Conservation (phyloP, 2,329 filamentous ascomycete species). For the Chalaropsis ovoidea region DNA sequence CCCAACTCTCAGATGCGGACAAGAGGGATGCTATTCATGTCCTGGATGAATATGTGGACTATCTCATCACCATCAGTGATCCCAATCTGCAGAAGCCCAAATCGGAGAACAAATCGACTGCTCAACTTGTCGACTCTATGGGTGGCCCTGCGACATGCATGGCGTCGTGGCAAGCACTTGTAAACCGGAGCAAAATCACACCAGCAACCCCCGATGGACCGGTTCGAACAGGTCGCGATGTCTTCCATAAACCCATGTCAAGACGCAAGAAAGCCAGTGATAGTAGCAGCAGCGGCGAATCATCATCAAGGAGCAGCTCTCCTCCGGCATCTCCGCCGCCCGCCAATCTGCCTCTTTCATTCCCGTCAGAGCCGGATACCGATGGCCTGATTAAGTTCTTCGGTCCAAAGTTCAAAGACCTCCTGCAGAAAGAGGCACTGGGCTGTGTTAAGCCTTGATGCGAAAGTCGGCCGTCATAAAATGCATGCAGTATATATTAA, state of each 20-base stretch:
- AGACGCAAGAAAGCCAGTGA: constrained; percentile 17
- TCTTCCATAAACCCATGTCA: constrained; percentile 25
- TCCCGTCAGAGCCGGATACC: constrained; percentile 23
- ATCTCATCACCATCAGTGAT: constrained; percentile 23
- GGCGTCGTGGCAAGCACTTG: constrained; percentile 25
- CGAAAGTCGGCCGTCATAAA: neutral
- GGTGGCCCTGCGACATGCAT: constrained; percentile 24
- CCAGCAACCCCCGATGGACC: constrained; percentile 20
- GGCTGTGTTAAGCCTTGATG: neutral
- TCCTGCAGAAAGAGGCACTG: constrained; percentile 21
- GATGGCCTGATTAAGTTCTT: constrained; percentile 16
- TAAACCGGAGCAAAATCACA: constrained; percentile 24
- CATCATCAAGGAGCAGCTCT: constrained; percentile 4
- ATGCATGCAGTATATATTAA: neutral
- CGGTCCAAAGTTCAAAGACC: constrained; percentile 18
- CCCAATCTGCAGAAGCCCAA: constrained; percentile 19
- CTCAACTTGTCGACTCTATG: constrained; percentile 19
- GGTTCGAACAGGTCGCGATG: constrained; percentile 22
- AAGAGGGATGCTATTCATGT: constrained; percentile 2
- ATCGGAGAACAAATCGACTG: neutral
- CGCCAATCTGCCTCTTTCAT: constrained; percentile 18
- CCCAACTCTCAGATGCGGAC: constrained; percentile 3
- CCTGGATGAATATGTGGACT: constrained; percentile 22
- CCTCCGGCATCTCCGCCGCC: neutral
- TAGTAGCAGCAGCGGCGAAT: neutral